Evolutionary conservation across 1,139 yeast genomes (phyloP).

Genomic region (Yamadazyma dushanensis): DNA sequence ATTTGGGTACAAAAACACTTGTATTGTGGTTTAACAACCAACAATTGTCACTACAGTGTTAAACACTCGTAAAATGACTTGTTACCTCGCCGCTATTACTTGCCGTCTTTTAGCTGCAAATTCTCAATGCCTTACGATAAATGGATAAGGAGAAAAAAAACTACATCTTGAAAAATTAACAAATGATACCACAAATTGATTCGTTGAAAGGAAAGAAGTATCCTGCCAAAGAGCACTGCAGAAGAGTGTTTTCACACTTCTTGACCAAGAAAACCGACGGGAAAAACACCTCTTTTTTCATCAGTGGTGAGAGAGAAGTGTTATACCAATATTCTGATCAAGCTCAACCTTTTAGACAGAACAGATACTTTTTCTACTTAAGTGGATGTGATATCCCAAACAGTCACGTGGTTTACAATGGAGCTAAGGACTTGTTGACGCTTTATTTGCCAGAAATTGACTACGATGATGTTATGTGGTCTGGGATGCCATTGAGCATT

Average conservation of each 20-base stretch:
- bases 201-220: constrained; percentile 46
- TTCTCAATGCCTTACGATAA: constrained; percentile 4
- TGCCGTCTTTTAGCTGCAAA: constrained; percentile 2
- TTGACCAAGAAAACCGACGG: constrained; percentile 17
- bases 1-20: too few relatives aligned
- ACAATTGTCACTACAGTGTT: too few relatives aligned
- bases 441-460: constrained; percentile 83
- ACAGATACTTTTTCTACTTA: constrained; percentile 84
- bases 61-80: too few relatives aligned
- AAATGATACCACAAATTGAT: constrained; percentile 13
- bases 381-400: constrained; percentile 87
- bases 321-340: constrained; percentile 80
- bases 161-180: too few relatives aligned
- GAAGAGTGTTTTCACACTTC: constrained; percentile 49
- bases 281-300: constrained; percentile 40
- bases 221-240: constrained; percentile 76
- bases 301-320: constrained; percentile 67
- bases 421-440: constrained; percentile 55
- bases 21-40: too few relatives aligned
- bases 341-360: constrained; percentile 77
- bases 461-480: constrained; percentile 93
- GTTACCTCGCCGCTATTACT: background rate
- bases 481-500: constrained; percentile 77
- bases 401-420: constrained; percentile 62
- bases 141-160: background rate